Base-by-base conservation (phyloP, 768 basidiomycete genomes). In the Trametes punicea region DNA sequence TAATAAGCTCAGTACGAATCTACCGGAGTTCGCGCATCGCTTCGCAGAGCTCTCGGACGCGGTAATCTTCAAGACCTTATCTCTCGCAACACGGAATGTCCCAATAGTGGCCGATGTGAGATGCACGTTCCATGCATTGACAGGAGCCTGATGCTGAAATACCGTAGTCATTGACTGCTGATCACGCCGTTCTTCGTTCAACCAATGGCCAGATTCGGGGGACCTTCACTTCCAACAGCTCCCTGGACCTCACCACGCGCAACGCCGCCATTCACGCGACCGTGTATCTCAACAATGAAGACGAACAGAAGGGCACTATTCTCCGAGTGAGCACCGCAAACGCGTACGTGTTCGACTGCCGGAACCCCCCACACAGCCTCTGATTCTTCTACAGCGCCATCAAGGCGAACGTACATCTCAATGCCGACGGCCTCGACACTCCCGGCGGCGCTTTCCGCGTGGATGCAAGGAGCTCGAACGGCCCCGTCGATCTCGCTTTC, bases 1-100 rank as follows among this genome's bases (percentile, higher is more conserved):
- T 60, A 74, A 77, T 50, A 64, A 62, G 5, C 72, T 84, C 23
- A 70, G 75, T 56, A 81, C 80, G 4, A 65, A 71, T 34, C 54
- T 80, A 29, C 71, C 70, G 15, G 73, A 29, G 13, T 60, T 55
- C 53, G 27, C 58, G 16, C 58, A 60, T 27, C 52, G 46, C 20
- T 29, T 83, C 5, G 69, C 62, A 16, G 64, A 73, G 13, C 64
- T 81, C n/a, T 60, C 59, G 18, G 60, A 68, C 25, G 64, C 65
- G 2, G 69, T 77, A 11, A 30, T 69, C 0, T 82, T 83, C 50
- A 67, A 71, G 3, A 51, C 51, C 0, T 59, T 82, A 25, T 11
- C 23, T 4, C 46, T 58, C 11, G 15, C 11, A 9, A 13, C 56
- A 23, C 47, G 36, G 1, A 51, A 52, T 11, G 49, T 34, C 4